Evolutionary conservation across 1,284 basidiomycete genomes (phyloP), one percentile per base, ranked within the genome.

Genomic region (Ceraceosorus guamensis): DNA sequence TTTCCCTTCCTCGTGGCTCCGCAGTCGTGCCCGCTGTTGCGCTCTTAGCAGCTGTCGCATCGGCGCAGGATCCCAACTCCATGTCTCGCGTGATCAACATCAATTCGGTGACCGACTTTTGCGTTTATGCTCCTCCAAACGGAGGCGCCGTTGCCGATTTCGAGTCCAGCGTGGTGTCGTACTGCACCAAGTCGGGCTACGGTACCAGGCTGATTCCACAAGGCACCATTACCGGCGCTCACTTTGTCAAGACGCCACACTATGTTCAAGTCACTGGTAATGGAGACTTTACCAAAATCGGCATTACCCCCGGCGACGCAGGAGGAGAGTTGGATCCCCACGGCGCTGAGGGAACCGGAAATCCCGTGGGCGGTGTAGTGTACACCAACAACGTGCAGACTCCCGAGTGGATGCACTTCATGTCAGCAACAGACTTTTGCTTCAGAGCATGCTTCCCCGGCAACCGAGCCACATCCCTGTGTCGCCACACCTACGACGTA

Each of bases 141-240:
- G 49, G 53, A 46, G 56, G 63, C 45, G 49, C 51, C 14, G 60
- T 73, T 49, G 66, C 65, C 6, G 57, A 58, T 43, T 56, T 63
- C 52, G 61, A 86, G 81, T 82, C 81, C 50, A 79, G 83, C 53
- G 82, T 84, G 66, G 84, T 87, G 48, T 78, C 86, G 34, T 88
- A 84, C 83, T 88, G 87, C 71, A 79, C 79, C 37, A 82, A 85
- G 78, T 79, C 64, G 6, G 66, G 66, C 35, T 56, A 59, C 39
- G 61, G 52, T 46, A 84, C 85, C 4, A 83, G 85, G 46, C 75
- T 88, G 59, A 87, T 91, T 63, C 88, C 88, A n/a, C 81, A 84
- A 56, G 87, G 86, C 16, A 79, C 86, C 14, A 83, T 90, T 71
- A 79, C 78, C 14, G 84, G 84, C 54, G 87, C 84, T 14, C 86